Percentiles rank a stretch among this genome's conserved stretches.
Evolutionary conservation across 2,329 filamentous ascomycete genomes (phyloP).

Genomic region (Aureobasidium sp.): DNA sequence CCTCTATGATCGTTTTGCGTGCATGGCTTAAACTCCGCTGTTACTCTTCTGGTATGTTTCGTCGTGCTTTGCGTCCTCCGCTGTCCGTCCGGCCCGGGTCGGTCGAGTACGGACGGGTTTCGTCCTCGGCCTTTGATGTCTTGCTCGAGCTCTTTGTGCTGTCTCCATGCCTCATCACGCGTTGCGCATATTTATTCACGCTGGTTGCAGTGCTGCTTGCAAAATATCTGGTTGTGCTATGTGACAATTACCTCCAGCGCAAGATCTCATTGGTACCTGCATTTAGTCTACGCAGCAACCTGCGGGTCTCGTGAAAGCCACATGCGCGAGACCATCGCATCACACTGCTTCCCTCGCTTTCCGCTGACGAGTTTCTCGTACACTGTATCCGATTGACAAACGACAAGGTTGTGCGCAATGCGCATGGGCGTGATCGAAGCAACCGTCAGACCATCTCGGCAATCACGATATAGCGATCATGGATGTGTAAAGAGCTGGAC

Average conservation of each 20-base stretch:
- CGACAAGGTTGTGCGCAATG: neutral
- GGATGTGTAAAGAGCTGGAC: neutral
- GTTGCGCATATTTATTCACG: neutral
- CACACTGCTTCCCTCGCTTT: too few relatives aligned
- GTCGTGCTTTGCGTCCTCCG: neutral
- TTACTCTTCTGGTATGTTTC: neutral
- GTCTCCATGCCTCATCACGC: neutral
- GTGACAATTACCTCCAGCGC: neutral
- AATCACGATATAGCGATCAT: neutral
- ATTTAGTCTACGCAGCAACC: neutral
- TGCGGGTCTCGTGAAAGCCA: neutral
- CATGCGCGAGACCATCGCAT: neutral
- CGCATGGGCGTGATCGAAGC: neutral
- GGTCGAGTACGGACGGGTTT: slow-evolving; percentile 3
- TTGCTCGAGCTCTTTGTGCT: neutral
- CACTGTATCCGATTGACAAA: neutral
- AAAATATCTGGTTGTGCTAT: neutral
- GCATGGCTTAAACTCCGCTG: neutral
- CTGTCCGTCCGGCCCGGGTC: neutral
- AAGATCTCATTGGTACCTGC: neutral
- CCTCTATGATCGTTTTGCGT: neutral
- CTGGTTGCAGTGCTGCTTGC: neutral
- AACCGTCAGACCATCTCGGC: neutral
- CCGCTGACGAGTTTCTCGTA: neutral
- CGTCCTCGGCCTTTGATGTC: neutral